phyloP scores from a whole-genome alignment of 108 stramenopile genomes.

The Hondaea fermentalgiana region DNA sequence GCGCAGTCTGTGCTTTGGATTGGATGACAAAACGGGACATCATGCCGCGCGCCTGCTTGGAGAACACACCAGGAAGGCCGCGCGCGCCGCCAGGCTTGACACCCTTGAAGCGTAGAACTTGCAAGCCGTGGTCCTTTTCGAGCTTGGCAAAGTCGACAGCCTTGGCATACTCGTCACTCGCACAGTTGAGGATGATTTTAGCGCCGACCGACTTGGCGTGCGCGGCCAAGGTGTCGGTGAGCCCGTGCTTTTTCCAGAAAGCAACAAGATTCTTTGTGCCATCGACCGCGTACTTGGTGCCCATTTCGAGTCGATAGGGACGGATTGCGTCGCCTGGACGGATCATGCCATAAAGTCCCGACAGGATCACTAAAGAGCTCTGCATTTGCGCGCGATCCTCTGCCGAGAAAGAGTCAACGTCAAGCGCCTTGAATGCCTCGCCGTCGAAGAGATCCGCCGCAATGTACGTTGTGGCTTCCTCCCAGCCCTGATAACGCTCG shows the following conservation, averaged over 20 bases:
- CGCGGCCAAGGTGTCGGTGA: neutral
- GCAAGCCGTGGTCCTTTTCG: neutral
- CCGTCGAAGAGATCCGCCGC: neutral
- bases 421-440: neutral
- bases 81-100: neutral
- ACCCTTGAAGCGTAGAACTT: neutral
- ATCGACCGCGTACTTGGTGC: neutral
- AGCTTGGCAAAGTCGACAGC: neutral
- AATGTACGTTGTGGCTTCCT: neutral
- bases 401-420: neutral
- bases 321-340: neutral
- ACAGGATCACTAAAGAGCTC: neutral
- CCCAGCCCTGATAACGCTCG: neutral
- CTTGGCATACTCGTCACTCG: neutral
- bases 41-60: constrained; percentile 8
- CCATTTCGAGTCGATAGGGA: neutral
- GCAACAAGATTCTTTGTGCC: neutral
- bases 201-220: neutral
- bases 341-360: neutral
- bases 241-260: neutral
- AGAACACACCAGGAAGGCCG: neutral
- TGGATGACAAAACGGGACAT: neutral
- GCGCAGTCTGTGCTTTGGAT: neutral
- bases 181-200: neutral
- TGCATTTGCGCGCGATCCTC: neutral